Percentiles rank a stretch among this genome's conserved stretches.
Conservation (phyloP, 23 red algal genomes). For the Rhodosorus marinus region DNA sequence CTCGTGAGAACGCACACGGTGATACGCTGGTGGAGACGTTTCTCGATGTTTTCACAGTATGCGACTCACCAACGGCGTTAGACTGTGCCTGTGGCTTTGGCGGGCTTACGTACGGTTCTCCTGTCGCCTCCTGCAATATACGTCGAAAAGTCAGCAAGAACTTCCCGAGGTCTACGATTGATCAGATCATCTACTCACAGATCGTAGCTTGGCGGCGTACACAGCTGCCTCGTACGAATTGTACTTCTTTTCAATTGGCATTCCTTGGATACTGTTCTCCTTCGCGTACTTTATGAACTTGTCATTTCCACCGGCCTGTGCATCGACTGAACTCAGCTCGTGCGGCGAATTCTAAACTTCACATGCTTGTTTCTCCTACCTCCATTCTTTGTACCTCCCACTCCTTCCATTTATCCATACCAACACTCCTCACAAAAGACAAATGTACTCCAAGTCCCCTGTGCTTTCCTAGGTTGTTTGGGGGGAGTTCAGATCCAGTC, state of each 20-base stretch:
- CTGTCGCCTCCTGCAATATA: conserved; percentile 39
- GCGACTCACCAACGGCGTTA: no score
- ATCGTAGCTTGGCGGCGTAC: conserved; percentile 56
- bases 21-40: no score
- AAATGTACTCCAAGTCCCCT: conserved; percentile 77
- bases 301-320: conserved; percentile 53
- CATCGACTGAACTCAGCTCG: no score
- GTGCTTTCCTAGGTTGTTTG: no score
- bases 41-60: no score
- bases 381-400: conserved; percentile 87
- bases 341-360: no score
- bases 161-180: no score
- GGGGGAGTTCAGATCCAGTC: no score
- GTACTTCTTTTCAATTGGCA: conserved; percentile 51
- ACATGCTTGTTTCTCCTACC: no score
- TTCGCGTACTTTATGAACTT: conserved; percentile 43
- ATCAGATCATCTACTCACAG: no score
- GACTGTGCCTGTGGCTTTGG: conserved; percentile 10
- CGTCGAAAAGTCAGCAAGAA: no score
- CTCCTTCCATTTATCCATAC: conserved; percentile 96
- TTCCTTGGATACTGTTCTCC: conserved; percentile 25
- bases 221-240: conserved; percentile 53
- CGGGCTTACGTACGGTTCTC: conserved; percentile 42
- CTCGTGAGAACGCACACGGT: no score
- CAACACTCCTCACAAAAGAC: conserved; percentile 94